Conservation (phyloP, 1,284 basidiomycete genomes). For the Agroathelia rolfsii region DNA sequence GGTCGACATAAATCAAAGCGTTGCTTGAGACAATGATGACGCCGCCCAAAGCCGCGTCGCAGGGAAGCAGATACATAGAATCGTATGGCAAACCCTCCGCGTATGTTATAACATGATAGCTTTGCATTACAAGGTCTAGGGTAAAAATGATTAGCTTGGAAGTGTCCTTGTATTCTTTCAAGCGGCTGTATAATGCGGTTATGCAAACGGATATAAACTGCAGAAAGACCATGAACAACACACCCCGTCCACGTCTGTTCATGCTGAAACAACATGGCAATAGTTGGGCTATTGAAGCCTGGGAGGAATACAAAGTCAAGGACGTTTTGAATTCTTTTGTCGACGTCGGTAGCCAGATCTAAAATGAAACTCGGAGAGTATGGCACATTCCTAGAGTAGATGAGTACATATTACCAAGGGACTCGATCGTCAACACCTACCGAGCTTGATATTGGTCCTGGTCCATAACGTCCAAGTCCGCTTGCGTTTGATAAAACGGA, state of each 20-base stretch:
- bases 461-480: conserved; percentile 76
- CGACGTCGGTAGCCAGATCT: conserved; percentile 58
- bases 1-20: conserved; percentile 84
- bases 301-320: conserved; percentile 87
- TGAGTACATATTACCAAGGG: no score
- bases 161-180: conserved; percentile 81
- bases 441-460: conserved; percentile 53
- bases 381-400: conserved; percentile 69
- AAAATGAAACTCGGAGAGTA: conserved; percentile 87
- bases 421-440: no score
- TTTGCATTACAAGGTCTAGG: conserved; percentile 71
- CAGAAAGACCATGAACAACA: conserved; percentile 15
- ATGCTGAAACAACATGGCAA: conserved; percentile 83
- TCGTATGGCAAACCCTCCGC: conserved; percentile 82
- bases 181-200: conserved; percentile 41
- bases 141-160: conserved; percentile 80
- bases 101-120: conserved; percentile 78
- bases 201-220: conserved; percentile 7
- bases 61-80: conserved; percentile 67
- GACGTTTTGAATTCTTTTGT: conserved; percentile 69
- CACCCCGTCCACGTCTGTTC: conserved; percentile 89
- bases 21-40: conserved; percentile 77
- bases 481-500: conserved; percentile 84
- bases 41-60: conserved; percentile 78
- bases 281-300: conserved; percentile 91